phyloP scores from a whole-genome alignment of 371 early-diverging fungal species.

The Mucor velutinosus region DNA sequence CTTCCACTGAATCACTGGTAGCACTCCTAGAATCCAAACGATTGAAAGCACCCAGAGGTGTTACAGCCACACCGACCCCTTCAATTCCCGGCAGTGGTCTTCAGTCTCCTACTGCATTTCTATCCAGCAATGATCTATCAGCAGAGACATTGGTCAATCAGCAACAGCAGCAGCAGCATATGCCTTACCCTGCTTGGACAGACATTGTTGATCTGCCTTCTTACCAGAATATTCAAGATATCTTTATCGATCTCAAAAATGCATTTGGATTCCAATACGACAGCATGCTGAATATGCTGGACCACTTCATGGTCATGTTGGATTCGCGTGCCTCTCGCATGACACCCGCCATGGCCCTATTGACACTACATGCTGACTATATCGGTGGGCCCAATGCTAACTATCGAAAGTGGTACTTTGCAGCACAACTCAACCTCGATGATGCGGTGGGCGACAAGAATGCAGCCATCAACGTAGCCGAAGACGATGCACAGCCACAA shows the following conservation, averaged over 20 bases:
- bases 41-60: constrained; percentile 19
- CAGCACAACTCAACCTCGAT: constrained; percentile 74
- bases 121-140: constrained; percentile 14
- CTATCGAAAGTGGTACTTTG: constrained; percentile 85
- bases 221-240: constrained; percentile 66
- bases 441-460: constrained; percentile 48
- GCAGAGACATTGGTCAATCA: constrained; percentile 17
- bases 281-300: constrained; percentile 76
- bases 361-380: constrained; percentile 84
- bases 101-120: constrained; percentile 3
- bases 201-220: constrained; percentile 65
- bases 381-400: constrained; percentile 85
- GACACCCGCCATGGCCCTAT: constrained; percentile 70
- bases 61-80: constrained; percentile 10
- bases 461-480: constrained; percentile 17
- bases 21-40: constrained; percentile 69
- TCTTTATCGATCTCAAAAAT: constrained; percentile 62
- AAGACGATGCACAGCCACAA: constrained; percentile 4
- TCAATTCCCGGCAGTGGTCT: constrained; percentile 2
- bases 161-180: constrained; percentile 33
- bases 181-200: constrained; percentile 69
- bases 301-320: constrained; percentile 78
- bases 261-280: constrained; percentile 85
- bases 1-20: constrained; percentile 74
- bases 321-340: constrained; percentile 85